Percentiles rank a stretch among this genome's conserved stretches.
phyloP scores from a whole-genome alignment of 805 yeast species.

The Ogataea zsoltii region DNA sequence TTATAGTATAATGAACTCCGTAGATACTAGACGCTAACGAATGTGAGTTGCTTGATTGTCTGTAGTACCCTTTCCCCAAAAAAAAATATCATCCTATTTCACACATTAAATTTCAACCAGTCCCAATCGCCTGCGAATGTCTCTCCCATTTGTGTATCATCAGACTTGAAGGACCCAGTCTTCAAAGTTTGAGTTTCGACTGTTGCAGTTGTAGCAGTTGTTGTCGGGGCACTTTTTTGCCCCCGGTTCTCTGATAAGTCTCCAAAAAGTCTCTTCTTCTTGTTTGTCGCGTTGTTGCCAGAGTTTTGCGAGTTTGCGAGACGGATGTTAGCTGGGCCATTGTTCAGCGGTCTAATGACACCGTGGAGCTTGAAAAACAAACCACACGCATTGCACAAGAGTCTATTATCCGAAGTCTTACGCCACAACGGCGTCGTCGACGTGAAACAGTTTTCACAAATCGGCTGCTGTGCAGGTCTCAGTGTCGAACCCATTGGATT shows the following conservation, averaged over 20 bases:
- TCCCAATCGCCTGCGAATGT: conserved; percentile 37
- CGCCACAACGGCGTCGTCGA: conserved; percentile 95
- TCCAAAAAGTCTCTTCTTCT: conserved; percentile 17
- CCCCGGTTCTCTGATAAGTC: conserved; percentile 2
- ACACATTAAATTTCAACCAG: conserved; percentile 38
- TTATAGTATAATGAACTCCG: too few relatives aligned
- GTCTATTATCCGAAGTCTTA: conserved; percentile 74
- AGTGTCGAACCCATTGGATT: conserved; percentile 11
- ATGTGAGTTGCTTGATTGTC: too few relatives aligned
- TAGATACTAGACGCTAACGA: too few relatives aligned
- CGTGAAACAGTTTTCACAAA: conserved; percentile 88
- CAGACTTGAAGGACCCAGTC: conserved; percentile 15
- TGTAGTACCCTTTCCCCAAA: too few relatives aligned
- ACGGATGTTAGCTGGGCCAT: conserved; percentile 11
- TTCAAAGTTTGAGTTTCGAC: not conserved
- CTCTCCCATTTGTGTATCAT: conserved; percentile 35
- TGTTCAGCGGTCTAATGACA: conserved; percentile 34
- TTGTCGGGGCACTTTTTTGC: not conserved
- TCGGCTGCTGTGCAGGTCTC: conserved; percentile 20
- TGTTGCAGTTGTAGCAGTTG: not conserved
- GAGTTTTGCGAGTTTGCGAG: not conserved
- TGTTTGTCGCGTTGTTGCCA: conserved; percentile 3
- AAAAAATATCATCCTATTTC: not conserved
- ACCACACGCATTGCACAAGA: conserved; percentile 93
- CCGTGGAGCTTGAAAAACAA: conserved; percentile 87